Conservation (phyloP, 306 rosid species). For the Styphnolobium japonicum region DNA sequence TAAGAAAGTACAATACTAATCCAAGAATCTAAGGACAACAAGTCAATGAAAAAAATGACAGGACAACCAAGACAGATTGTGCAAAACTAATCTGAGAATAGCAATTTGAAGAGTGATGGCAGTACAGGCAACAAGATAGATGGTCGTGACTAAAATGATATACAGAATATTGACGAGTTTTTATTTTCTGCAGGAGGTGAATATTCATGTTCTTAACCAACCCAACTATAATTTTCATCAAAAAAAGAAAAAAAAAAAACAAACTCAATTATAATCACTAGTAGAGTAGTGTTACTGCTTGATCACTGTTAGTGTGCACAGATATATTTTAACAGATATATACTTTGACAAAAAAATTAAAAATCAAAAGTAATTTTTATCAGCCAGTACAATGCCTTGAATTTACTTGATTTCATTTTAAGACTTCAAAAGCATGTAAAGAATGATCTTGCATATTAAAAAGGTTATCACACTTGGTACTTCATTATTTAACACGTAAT, state of each 20-base stretch:
- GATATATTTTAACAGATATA: background rate
- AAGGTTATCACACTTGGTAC: background rate
- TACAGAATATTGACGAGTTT: background rate
- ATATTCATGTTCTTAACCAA: background rate
- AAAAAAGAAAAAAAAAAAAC: no score
- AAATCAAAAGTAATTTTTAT: background rate
- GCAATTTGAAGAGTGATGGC: background rate
- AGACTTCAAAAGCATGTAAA: background rate
- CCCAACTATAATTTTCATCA: background rate
- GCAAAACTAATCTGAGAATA: background rate
- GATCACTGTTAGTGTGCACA: background rate
- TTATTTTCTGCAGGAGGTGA: slow-evolving; percentile 5
- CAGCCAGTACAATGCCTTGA: background rate
- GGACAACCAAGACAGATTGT: background rate
- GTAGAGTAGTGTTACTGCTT: background rate
- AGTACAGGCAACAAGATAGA: background rate
- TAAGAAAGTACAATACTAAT: background rate
- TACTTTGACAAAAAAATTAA: background rate
- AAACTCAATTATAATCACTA: background rate
- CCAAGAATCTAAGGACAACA: slow-evolving; percentile 2
- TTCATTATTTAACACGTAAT: background rate
- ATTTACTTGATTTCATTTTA: background rate
- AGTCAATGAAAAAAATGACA: background rate
- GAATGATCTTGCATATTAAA: background rate
- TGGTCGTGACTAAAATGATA: slow-evolving; percentile 4